Evolutionary conservation across 345 rosid genomes (phyloP).

Genomic region (Rhizophora apiculata): DNA sequence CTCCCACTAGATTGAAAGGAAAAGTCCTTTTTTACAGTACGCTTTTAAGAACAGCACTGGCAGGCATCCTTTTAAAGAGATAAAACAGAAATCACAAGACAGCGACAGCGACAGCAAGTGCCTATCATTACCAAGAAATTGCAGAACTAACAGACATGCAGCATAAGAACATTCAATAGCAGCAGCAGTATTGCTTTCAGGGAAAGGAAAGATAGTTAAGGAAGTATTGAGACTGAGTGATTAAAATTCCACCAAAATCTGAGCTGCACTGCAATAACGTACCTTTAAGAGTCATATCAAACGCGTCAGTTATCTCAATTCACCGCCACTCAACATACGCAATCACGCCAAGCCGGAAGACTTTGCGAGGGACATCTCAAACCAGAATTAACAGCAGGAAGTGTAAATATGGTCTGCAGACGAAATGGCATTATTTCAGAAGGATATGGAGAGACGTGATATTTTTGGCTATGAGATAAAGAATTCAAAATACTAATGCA

Average conservation of each 20-base stretch:
- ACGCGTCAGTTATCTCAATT: too few relatives aligned
- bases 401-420: background rate
- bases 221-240: too few relatives aligned
- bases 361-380: background rate
- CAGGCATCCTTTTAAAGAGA: background rate
- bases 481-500: slow-evolving; percentile 15
- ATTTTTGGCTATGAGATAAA: background rate
- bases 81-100: background rate
- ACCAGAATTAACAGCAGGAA: background rate
- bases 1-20: too few relatives aligned
- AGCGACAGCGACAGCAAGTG: background rate
- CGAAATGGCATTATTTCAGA: background rate
- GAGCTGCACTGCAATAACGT: background rate
- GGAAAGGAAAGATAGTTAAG: too few relatives aligned
- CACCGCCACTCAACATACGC: too few relatives aligned
- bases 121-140: background rate
- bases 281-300: slow-evolving; percentile 17
- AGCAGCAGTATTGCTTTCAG: too few relatives aligned
- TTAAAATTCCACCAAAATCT: too few relatives aligned
- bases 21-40: too few relatives aligned
- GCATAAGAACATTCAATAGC: too few relatives aligned
- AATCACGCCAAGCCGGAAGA: too few relatives aligned
- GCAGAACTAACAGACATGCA: background rate
- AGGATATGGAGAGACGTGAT: background rate
- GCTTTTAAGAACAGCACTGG: too few relatives aligned